phyloP scores from a whole-genome alignment of 2,329 filamentous ascomycete species.

The Aspergillus cejpii region DNA sequence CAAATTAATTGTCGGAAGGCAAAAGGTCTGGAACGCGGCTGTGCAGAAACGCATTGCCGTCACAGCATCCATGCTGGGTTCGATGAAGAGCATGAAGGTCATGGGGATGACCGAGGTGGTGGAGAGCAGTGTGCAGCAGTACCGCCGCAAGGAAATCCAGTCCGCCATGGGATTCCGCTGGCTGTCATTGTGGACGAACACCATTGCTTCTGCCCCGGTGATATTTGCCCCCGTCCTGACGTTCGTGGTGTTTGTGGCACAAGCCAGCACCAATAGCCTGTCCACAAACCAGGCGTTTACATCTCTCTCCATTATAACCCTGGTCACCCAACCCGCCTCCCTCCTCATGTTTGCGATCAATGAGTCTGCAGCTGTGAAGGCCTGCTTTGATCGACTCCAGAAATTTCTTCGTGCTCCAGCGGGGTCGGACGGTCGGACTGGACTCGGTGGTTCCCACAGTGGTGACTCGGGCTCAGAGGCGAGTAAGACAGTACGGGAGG shows the following conservation, averaged over 20 bases:
- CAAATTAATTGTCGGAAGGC: slow-evolving; percentile 9
- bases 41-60: slow-evolving; percentile 38
- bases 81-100: slow-evolving; percentile 43
- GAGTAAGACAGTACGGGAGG: too few relatives aligned
- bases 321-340: too few relatives aligned
- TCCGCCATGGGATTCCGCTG: slow-evolving; percentile 13
- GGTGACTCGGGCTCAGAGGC: too few relatives aligned
- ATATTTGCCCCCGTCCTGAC: slow-evolving; percentile 29
- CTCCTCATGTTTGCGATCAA: too few relatives aligned
- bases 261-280: slow-evolving; percentile 11
- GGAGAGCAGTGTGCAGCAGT: slow-evolving; percentile 15
- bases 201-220: slow-evolving; percentile 27
- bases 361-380: too few relatives aligned
- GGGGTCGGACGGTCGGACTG: too few relatives aligned
- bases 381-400: too few relatives aligned
- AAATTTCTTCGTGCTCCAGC: too few relatives aligned
- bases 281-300: slow-evolving; percentile 23
- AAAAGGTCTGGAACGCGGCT: slow-evolving; percentile 38
- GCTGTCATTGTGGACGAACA: slow-evolving; percentile 10
- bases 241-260: slow-evolving; percentile 16
- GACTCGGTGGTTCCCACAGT: too few relatives aligned
- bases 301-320: slow-evolving; percentile 23
- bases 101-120: slow-evolving; percentile 35
- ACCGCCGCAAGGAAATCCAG: slow-evolving; percentile 17
- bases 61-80: slow-evolving; percentile 36